Evolutionary conservation across 176 grass and related monocot genomes (phyloP), one percentile per base, ranked within the genome.

Genomic region (Olyra latifolia): DNA sequence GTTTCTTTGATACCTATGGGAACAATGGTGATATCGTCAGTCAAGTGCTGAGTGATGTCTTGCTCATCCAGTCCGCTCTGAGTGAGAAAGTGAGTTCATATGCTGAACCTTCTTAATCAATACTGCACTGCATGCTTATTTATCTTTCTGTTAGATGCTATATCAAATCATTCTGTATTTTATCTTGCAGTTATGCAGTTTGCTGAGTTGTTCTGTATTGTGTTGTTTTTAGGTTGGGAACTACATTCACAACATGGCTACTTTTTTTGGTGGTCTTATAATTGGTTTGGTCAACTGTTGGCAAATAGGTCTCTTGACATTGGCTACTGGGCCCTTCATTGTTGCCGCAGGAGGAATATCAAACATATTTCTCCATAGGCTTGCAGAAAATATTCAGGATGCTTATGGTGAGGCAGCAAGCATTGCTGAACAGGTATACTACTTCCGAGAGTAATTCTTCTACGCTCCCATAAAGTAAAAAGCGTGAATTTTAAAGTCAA

Each of bases 231-330:
- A 99, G 96, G 96, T 99, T 70, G 92, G 92, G 15, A 99, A 99
- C 83, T 99, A 99, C 81, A 99, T 99, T 78, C 96, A 99, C 82
- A 99, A 99, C 82, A 99, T 99, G 96, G 90, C 96, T 69, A 99
- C 90, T 23, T 99, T 99, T 87, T 90, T 91, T 72, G 92, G 90
- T 65, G 96, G 96, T 76, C 96, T 99, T 83, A 63, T 95, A 46
- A 93, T 99, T 89, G 96, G 92, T 84, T 83, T 99, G 80, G 41
- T 95, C 72, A 99, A 95, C 82, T 99, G 92, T 87, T 99, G 96
- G 96, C 92, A 99, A 82, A 93, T 99, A 83, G 92, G 92, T 57
- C 82, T 95, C 77, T 71, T 99, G 66, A 99, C 96, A 77, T 73
- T 99, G 73, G 96, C 90, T 28, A 99, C 92, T 78, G 96, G 96